phyloP scores from a whole-genome alignment of 2,329 filamentous ascomycete species.

The Colletotrichum higginsianum region DNA sequence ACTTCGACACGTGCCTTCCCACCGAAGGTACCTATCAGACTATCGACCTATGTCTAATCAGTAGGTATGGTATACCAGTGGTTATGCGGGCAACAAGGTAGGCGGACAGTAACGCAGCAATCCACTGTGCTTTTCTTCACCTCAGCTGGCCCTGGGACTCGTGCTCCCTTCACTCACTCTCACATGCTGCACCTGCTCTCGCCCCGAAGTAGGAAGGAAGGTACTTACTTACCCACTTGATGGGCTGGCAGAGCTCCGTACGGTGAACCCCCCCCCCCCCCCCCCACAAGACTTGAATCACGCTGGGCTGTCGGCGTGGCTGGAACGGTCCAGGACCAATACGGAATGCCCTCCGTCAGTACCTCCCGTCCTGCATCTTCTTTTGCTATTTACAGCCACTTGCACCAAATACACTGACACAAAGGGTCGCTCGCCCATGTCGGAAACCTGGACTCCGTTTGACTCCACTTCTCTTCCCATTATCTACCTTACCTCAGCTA shows the following conservation, averaged over 20 bases:
- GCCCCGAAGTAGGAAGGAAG: neutral
- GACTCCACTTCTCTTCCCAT: constrained; percentile 10
- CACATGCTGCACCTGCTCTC: too few species aligned
- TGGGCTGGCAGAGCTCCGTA: neutral
- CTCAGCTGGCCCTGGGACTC: neutral
- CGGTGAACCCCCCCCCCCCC: neutral
- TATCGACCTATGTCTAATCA: too few species aligned
- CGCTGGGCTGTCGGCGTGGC: constrained; percentile 7
- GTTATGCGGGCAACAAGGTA: too few species aligned
- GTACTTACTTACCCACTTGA: too few species aligned
- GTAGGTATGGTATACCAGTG: too few species aligned
- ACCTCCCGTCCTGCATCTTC: neutral
- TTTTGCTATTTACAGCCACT: neutral
- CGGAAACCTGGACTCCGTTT: neutral
- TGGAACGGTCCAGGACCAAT: constrained; percentile 26
- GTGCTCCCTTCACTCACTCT: neutral
- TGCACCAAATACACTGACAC: neutral
- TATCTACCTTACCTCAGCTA: neutral
- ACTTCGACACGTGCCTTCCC: neutral
- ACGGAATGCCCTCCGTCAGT: constrained; percentile 37
- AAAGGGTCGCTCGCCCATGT: neutral
- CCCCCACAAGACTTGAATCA: neutral
- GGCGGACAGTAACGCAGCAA: too few species aligned
- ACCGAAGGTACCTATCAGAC: neutral
- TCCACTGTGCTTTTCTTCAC: neutral